These are phyloP conservation scores for Penicillium mononematosum DNA, from an alignment of 495 filamentous ascomycete species.

Conservation along the genomic window DNA sequence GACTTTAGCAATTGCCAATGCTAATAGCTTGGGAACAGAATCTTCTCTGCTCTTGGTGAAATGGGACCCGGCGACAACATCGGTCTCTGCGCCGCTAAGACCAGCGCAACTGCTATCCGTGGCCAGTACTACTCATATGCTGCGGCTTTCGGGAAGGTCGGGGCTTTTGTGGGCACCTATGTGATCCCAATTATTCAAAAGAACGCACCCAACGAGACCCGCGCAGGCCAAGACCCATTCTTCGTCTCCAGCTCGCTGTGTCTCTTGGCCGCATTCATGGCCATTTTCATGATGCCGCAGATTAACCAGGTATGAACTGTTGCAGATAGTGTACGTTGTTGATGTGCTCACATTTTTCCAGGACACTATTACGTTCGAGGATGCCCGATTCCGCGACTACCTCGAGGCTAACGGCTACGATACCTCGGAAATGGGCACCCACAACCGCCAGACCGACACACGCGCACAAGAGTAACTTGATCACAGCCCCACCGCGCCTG, in stretches of 20 bases:
- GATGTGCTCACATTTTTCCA: constrained; percentile 9
- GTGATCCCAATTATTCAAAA: constrained; percentile 71
- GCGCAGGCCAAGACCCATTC: constrained; percentile 76
- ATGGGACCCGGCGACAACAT: constrained; percentile 90
- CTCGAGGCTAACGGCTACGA: constrained; percentile 69
- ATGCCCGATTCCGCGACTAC: constrained; percentile 67
- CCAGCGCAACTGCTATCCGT: constrained; percentile 78
- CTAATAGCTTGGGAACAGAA: constrained; percentile 38
- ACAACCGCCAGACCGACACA: constrained; percentile 11
- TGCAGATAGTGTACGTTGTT: not conserved
- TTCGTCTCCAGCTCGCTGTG: constrained; percentile 66
- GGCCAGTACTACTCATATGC: constrained; percentile 92
- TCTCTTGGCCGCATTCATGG: constrained; percentile 60
- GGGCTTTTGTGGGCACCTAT: constrained; percentile 86
- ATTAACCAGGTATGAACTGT: constrained; percentile 57
- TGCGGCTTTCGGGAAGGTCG: constrained; percentile 81
- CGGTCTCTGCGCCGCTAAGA: constrained; percentile 82
- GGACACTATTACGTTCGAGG: constrained; percentile 69
- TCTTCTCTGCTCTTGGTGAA: constrained; percentile 84
- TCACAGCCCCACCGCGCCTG: not conserved
- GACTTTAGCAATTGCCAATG: not conserved
- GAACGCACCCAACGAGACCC: constrained; percentile 57
- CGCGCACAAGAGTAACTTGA: constrained; percentile 15
- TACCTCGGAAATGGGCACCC: constrained; percentile 61
- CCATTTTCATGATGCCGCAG: constrained; percentile 58